Evolutionary conservation across 2,329 filamentous ascomycete genomes (phyloP).

Genomic region (Leptographium galeiforme): DNA sequence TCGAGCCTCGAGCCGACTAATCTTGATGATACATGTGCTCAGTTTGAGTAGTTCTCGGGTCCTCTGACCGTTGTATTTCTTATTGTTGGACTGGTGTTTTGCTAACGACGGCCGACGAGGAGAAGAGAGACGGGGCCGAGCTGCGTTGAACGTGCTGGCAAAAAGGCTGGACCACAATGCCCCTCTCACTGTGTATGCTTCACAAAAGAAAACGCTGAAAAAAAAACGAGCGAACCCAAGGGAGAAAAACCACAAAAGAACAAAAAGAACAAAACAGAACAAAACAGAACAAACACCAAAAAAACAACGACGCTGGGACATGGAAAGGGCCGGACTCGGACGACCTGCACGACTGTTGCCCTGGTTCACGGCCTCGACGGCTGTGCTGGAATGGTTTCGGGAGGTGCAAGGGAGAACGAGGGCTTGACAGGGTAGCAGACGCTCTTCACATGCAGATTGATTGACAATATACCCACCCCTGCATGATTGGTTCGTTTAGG

Average conservation of each 20-base stretch:
- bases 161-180: not conserved
- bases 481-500: not conserved
- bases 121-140: not conserved
- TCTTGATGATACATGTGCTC: slow-evolving; percentile 4
- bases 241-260: not conserved
- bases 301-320: not conserved
- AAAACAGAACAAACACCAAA: not conserved
- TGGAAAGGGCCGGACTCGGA: not conserved
- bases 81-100: no score
- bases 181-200: not conserved
- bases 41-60: no score
- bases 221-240: not conserved
- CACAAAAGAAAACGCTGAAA: not conserved
- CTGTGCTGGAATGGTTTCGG: not conserved
- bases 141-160: not conserved
- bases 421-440: not conserved
- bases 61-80: no score
- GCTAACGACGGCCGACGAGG: no score
- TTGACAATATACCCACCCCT: not conserved
- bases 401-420: not conserved
- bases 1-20: slow-evolving; percentile 2
- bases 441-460: not conserved
- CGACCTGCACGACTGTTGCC: not conserved
- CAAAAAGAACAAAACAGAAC: not conserved
- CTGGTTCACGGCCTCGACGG: no score